These are phyloP conservation scores for Aspergillus costaricaensis DNA, from an alignment of 2,329 filamentous ascomycete genomes.

Conservation along the genomic window DNA sequence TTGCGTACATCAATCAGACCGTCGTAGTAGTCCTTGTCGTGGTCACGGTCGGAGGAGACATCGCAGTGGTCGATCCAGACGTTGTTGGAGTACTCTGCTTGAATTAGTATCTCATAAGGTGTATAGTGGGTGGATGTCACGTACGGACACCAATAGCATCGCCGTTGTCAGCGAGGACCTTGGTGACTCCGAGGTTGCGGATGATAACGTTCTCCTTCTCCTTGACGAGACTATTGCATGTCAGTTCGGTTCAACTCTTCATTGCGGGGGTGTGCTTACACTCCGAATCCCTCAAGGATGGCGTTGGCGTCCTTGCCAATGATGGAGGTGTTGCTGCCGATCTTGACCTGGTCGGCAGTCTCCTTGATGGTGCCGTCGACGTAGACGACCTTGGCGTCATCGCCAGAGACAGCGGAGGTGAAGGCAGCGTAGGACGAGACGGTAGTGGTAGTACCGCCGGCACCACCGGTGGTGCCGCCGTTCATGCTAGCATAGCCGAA, in stretches of 20 bases:
- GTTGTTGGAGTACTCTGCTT: constrained; percentile 44
- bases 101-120: neutral
- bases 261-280: constrained; percentile 19
- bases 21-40: constrained; percentile 71
- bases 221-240: constrained; percentile 54
- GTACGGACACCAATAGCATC: constrained; percentile 62
- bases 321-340: constrained; percentile 56
- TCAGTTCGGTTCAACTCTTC: no score
- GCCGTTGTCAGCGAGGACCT: constrained; percentile 58
- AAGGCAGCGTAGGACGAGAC: constrained; percentile 56
- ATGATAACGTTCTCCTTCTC: constrained; percentile 62
- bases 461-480: constrained; percentile 58
- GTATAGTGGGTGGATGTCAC: constrained; percentile 4
- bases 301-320: constrained; percentile 54
- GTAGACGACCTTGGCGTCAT: constrained; percentile 50
- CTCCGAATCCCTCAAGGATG: constrained; percentile 54
- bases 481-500: constrained; percentile 52
- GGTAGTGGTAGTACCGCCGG: constrained; percentile 57
- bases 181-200: constrained; percentile 62
- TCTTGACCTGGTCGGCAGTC: constrained; percentile 45
- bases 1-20: constrained; percentile 59
- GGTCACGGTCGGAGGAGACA: constrained; percentile 59
- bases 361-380: constrained; percentile 51
- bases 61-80: constrained; percentile 71
- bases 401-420: constrained; percentile 52